phyloP scores from a whole-genome alignment of 164 flowering plant genomes.

The Akebia trifoliata region DNA sequence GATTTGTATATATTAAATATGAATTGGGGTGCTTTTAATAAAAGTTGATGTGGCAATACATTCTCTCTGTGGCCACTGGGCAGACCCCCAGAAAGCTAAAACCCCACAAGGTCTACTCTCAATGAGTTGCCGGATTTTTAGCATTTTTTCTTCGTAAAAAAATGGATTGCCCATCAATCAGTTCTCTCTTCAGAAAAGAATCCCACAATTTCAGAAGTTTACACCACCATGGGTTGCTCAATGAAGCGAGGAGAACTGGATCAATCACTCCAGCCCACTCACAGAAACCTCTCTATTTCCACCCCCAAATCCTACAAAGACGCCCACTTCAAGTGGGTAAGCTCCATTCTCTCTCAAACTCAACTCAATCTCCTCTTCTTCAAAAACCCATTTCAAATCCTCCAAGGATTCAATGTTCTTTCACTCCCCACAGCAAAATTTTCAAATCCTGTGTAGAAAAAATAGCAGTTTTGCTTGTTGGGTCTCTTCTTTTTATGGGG shows the following conservation, averaged over 20 bases:
- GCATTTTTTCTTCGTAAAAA: neutral
- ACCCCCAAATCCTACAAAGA: neutral
- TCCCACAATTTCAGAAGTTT: neutral
- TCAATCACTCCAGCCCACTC: constrained; percentile 4
- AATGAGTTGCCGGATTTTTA: neutral
- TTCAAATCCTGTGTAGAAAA: constrained; percentile 27
- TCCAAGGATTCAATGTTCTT: neutral
- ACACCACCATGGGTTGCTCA: neutral
- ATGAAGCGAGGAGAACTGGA: neutral
- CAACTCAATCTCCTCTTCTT: constrained; percentile 6
- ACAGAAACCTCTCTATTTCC: constrained; percentile 7
- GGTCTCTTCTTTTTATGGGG: constrained; percentile 56
- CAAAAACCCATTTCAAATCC: constrained; percentile 8
- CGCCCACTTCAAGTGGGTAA: constrained; percentile 6
- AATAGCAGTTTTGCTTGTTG: constrained; percentile 44
- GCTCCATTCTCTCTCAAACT: constrained; percentile 2
- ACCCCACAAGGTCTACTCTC: no score
- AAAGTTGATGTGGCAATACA: no score
- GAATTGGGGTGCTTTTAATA: no score
- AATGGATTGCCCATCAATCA: constrained; percentile 8
- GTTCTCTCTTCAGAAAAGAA: neutral
- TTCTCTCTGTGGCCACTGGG: no score
- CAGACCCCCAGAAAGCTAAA: no score
- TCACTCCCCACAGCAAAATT: constrained; percentile 15
- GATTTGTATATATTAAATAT: no score